These are phyloP conservation scores for Cymbopogon flexuosus DNA, from an alignment of 202 grass and related monocot genomes.

Conservation along the genomic window DNA sequence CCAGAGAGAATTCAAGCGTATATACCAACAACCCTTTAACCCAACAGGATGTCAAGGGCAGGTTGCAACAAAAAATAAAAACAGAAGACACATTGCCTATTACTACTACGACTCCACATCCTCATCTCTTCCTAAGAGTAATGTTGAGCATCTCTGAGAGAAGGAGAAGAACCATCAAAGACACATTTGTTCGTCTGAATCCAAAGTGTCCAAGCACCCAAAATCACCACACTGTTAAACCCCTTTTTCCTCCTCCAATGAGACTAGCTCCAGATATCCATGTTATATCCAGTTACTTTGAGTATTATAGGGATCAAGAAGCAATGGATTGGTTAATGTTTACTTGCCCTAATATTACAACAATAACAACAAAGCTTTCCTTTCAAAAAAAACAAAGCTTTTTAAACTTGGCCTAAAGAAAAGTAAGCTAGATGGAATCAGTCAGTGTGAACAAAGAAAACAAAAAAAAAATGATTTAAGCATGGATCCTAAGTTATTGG, in stretches of 20 bases:
- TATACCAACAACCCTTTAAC: background rate
- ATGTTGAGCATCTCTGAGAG: too few relatives aligned
- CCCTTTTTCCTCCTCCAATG: background rate
- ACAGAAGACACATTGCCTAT: background rate
- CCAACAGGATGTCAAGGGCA: background rate
- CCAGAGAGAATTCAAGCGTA: background rate
- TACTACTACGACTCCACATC: background rate
- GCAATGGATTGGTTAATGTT: background rate
- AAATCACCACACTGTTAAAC: background rate
- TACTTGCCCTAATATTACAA: background rate
- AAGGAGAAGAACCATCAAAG: background rate
- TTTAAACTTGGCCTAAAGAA: constrained; percentile 14
- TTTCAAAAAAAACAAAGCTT: background rate
- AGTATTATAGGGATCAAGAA: constrained; percentile 10
- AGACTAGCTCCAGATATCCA: constrained; percentile 11
- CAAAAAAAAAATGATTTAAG: background rate
- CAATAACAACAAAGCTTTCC: background rate
- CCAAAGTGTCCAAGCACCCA: background rate
- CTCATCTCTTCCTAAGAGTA: too few relatives aligned
- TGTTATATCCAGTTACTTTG: background rate
- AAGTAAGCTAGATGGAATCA: constrained; percentile 1
- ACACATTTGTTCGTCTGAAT: background rate
- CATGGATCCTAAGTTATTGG: background rate
- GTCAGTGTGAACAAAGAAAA: background rate
- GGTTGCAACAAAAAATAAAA: background rate